Evolutionary conservation across 805 yeast species (phyloP), one percentile per base, ranked within the genome.

Genomic region (Cyberlindnera bimundalis): DNA sequence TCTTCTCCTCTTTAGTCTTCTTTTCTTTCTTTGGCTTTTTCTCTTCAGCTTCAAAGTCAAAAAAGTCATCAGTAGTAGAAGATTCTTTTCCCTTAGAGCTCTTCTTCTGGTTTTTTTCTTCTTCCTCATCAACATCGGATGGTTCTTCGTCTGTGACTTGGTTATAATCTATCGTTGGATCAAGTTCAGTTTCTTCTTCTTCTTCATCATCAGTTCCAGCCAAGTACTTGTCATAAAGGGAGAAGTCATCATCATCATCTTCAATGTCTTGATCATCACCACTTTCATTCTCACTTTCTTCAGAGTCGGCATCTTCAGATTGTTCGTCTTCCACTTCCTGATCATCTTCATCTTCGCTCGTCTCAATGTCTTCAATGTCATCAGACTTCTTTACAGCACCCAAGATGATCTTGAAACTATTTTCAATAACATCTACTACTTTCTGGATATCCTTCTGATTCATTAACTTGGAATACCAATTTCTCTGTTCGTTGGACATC

Each of bases 101-200:
- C 2, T 30, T 54, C 7, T 52, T 61, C 8, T 51, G 50, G 58
- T 18, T n/a, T 4, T 28, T 28, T 10, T 14, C 28, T n/a, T 16
- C 11, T 11, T 11, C n/a, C 9, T 37, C 35, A 7, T 45, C 56
- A 5, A 56, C 67, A 6, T 53, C 62, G 23, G 76, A 67, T 19
- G 77, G 73, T 46, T 80, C 86, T 46, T 77, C 81, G 55, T 83
- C 90, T 0, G 89, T 81, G 5, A 79, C 70, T 53, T 19, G 53
- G 52, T 76, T 77, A 52, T 81, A 76, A 51, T 78, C 62, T 6
- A 55, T 34, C 25, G 50, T 56, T 8, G 47, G 50, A 13, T 45
- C 55, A 19, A 49, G 48, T 17, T 61, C 40, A 12, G 66, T 64
- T 10, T 57, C 65, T 5, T 68, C 71, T 16, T 70, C 75, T 19